phyloP scores from a whole-genome alignment of 257 asterid species.

The Misopates orontium region DNA sequence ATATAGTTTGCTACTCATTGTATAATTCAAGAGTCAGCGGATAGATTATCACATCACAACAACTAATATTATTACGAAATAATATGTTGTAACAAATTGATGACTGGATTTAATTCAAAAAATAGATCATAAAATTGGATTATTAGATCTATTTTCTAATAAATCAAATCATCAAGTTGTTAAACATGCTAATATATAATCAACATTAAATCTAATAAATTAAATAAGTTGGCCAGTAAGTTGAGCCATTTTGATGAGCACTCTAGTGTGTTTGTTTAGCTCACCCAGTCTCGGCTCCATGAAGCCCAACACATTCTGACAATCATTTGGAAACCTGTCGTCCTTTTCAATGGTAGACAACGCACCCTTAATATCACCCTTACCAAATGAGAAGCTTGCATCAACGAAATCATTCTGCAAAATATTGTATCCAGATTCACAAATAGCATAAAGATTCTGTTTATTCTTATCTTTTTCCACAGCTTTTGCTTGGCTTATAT shows the following conservation, averaged over 20 bases:
- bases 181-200: too few species aligned
- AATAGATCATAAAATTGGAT: too few species aligned
- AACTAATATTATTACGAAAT: too few species aligned
- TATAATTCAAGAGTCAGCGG: too few species aligned
- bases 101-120: too few species aligned
- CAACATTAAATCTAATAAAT: too few species aligned
- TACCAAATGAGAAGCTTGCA: background rate
- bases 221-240: background rate
- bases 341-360: background rate
- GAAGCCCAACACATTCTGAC: slow-evolving; percentile 1
- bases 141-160: too few species aligned
- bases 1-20: too few species aligned
- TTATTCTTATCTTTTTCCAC: background rate
- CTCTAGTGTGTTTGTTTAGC: background rate
- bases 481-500: background rate
- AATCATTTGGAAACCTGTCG: background rate
- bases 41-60: too few species aligned
- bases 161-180: too few species aligned
- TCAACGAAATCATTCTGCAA: background rate
- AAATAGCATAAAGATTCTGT: background rate
- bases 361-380: background rate
- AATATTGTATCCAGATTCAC: background rate
- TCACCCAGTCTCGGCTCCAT: background rate
- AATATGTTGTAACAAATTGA: too few species aligned
- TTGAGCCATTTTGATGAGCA: background rate